phyloP scores from a whole-genome alignment of 2,329 filamentous ascomycete genomes.

The Paecilomyces variotii region DNA sequence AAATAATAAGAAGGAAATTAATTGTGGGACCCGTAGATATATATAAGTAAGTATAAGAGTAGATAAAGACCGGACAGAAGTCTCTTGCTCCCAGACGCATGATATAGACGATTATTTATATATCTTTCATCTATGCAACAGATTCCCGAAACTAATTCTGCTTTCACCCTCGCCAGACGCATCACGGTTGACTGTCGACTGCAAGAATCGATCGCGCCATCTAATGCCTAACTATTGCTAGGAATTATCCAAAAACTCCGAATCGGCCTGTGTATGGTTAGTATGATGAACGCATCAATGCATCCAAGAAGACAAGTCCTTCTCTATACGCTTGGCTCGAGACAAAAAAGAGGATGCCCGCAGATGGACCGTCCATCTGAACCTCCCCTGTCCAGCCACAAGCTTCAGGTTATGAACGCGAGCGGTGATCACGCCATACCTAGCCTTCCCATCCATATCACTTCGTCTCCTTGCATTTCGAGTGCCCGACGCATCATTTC shows the following conservation, averaged over 20 bases:
- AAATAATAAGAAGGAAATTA: no score
- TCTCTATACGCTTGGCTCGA: neutral
- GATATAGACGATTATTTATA: no score
- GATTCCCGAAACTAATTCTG: no score
- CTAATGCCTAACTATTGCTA: neutral
- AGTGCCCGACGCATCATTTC: conserved; percentile 66
- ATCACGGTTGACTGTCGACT: neutral
- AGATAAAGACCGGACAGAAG: no score
- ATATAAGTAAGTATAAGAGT: no score
- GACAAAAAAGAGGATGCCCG: neutral
- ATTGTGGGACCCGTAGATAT: no score
- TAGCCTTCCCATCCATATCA: conserved; percentile 63
- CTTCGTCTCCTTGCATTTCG: conserved; percentile 69
- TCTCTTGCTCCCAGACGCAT: no score
- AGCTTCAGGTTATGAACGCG: conserved; percentile 5
- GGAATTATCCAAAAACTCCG: neutral
- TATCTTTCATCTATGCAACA: no score
- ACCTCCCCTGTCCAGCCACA: neutral
- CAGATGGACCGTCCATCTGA: neutral
- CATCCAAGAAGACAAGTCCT: neutral
- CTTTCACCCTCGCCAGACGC: neutral
- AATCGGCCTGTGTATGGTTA: neutral
- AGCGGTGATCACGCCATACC: conserved; percentile 34
- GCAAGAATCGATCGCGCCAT: neutral
- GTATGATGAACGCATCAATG: neutral